A percentile compares a stretch with the other conserved stretches of the same genome.
Evolutionary conservation across 768 basidiomycete species (phyloP).

Genomic region (Tulasnella sp.): DNA sequence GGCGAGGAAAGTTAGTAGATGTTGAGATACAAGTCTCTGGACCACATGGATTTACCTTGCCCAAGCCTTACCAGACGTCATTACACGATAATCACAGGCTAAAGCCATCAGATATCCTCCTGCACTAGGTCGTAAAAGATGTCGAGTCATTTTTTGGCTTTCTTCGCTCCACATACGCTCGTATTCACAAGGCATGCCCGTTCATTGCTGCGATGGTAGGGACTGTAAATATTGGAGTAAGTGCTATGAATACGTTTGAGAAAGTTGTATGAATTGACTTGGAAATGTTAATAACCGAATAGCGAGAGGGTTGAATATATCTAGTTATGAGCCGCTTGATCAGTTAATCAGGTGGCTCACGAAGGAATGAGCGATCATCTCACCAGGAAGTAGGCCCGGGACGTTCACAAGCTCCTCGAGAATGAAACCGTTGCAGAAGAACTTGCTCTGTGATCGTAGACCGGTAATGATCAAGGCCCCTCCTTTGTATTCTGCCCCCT

Average conservation of each 20-base stretch:
- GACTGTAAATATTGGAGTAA: conserved; percentile 33
- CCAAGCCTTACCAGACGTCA: conserved; percentile 31
- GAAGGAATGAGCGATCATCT: no score
- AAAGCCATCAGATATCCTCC: conserved; percentile 33
- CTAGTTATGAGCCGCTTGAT: no score
- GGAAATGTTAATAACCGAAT: conserved; percentile 62
- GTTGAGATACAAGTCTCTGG: not conserved
- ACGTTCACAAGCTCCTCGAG: conserved; percentile 35
- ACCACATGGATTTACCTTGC: conserved; percentile 19
- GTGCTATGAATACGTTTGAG: no score
- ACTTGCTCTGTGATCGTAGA: conserved; percentile 65
- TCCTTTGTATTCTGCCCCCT: conserved; percentile 36
- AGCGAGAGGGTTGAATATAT: conserved; percentile 62
- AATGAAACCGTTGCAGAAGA: conserved; percentile 57
- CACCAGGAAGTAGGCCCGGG: conserved; percentile 1
- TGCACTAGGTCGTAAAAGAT: conserved; percentile 20
- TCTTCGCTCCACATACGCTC: not conserved
- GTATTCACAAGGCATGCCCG: conserved; percentile 38
- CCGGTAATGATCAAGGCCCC: conserved; percentile 74
- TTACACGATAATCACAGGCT: conserved; percentile 29
- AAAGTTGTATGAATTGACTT: conserved; percentile 34
- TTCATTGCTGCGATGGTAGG: conserved; percentile 43
- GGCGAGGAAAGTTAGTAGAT: not conserved
- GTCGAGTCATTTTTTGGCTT: not conserved
- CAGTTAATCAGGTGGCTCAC: no score